These are phyloP conservation scores for Alnus rubra DNA, from an alignment of 306 rosid genomes.

Conservation along the genomic window DNA sequence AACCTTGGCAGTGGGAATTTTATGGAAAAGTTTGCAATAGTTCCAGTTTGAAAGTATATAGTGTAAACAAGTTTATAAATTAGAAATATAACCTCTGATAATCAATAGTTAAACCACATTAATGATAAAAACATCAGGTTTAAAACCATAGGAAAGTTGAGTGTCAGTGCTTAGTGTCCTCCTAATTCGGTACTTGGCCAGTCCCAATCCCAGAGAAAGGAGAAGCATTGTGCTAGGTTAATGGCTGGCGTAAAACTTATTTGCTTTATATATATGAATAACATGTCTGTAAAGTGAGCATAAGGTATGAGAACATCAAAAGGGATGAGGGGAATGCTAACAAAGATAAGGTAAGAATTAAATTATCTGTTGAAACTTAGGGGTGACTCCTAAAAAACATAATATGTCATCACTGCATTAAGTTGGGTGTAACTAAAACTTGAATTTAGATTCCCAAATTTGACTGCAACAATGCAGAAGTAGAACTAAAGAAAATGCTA, in stretches of 20 bases:
- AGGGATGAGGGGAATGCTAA: background rate
- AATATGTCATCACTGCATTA: background rate
- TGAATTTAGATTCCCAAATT: constrained; percentile 1
- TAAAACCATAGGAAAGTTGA: too few relatives aligned
- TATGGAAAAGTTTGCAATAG: too few relatives aligned
- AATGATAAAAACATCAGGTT: too few relatives aligned
- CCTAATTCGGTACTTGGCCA: too few relatives aligned
- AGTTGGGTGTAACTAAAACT: constrained; percentile 6
- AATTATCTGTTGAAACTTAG: background rate
- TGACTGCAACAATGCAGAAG: background rate
- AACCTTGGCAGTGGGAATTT: too few relatives aligned
- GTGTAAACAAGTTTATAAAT: too few relatives aligned
- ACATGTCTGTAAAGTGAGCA: background rate
- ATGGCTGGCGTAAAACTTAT: background rate
- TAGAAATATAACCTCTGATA: too few relatives aligned
- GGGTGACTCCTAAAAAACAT: background rate
- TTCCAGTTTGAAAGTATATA: too few relatives aligned
- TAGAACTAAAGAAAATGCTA: constrained; percentile 7
- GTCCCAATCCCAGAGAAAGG: too few relatives aligned
- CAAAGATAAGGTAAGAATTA: background rate
- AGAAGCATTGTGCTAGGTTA: background rate
- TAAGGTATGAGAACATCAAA: background rate
- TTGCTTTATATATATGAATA: background rate
- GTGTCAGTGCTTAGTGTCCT: too few relatives aligned
- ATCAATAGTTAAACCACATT: too few relatives aligned